Conservation (phyloP, 805 yeast genomes). For the Pichia deserticola region DNA sequence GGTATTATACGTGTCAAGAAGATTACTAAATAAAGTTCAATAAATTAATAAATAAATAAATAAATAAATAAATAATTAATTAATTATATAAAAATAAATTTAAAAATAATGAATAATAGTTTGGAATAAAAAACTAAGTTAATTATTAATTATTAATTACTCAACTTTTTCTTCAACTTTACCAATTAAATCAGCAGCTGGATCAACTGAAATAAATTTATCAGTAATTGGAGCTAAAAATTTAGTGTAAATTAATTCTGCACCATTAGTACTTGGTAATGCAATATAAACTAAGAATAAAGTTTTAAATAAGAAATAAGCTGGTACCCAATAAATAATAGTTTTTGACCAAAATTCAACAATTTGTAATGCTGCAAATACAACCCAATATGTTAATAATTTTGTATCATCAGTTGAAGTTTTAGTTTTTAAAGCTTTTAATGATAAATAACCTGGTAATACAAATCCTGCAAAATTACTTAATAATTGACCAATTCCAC, state of each 20-base stretch:
- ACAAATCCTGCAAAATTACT: slow-evolving; percentile 90
- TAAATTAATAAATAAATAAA: no score
- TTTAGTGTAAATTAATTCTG: slow-evolving; percentile 56
- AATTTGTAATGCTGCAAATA: slow-evolving; percentile 86
- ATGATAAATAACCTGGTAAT: slow-evolving; percentile 83
- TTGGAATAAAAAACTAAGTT: neutral
- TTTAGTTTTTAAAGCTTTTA: slow-evolving; percentile 72
- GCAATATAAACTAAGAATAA: slow-evolving; percentile 80
- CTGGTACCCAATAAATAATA: slow-evolving; percentile 91
- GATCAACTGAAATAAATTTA: slow-evolving; percentile 29
- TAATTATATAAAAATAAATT: neutral
- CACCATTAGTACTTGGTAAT: slow-evolving; percentile 84
- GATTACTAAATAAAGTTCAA: no score
- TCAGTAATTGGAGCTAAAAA: slow-evolving; percentile 62
- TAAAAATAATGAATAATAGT: neutral
- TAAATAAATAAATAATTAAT: no score
- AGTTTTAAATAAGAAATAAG: slow-evolving; percentile 92
- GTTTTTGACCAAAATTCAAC: slow-evolving; percentile 94
- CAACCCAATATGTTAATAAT: slow-evolving; percentile 95
- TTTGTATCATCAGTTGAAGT: slow-evolving; percentile 72
- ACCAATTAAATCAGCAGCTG: slow-evolving; percentile 32
- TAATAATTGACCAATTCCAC: slow-evolving; percentile 90
- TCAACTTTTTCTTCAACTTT: slow-evolving; percentile 43
- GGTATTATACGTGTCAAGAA: no score
- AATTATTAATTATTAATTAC: slow-evolving; percentile 7